Evolutionary conservation across 2,329 filamentous ascomycete genomes (phyloP), one percentile per base, ranked within the genome.

Genomic region (Gyromitra esculenta): DNA sequence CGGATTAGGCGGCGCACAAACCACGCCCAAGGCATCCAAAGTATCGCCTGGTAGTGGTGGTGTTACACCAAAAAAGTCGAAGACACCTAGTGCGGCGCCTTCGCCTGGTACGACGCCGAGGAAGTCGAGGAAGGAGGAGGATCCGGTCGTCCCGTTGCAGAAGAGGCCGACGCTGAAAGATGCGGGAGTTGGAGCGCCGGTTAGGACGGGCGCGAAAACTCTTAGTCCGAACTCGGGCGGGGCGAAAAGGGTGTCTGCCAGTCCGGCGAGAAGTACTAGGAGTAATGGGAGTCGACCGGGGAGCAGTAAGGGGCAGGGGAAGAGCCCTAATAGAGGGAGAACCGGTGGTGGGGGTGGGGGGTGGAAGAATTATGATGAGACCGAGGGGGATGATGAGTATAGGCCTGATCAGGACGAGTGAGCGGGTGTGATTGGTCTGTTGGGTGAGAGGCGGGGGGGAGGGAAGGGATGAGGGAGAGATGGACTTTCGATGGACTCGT

Each of bases 361-460:
- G 5, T 64, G 73, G 57, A 76, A 76, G 43, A 57, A 41, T 41
- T 60, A 66, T 43, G 67, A 76, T 39, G 67, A 65, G 31, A 64
- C 73, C 15, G 73, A 73, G 1, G 73, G 73, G 4, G 18, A 15
- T 35, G 73, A 76, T 1, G 73, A 76, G 2, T 76, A 76, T 18
- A 43, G 41, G 3, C 73, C 73, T 4, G 59, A 66, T 8, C 18
- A 71, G 5, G 43, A 52, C 43, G 71, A 74, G 60, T 73, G 62
- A 73, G 50, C n/a, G 2, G n/a, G 31, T 21, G 31, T 65, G 69
- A 37, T 11, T 37, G 21, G 25, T 54, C 13, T 11, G 8, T 9
- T 45, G 0, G 50, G n/a, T 18, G 21, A 4, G 2, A 31, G 50
- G 5, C 1, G 50, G 18, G 18, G 2, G 11, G 48, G 18, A 7